A percentile compares a stretch with the other conserved stretches of the same genome.
phyloP scores from a whole-genome alignment of 169 alveolate species.

The Eimeria mitis region DNA sequence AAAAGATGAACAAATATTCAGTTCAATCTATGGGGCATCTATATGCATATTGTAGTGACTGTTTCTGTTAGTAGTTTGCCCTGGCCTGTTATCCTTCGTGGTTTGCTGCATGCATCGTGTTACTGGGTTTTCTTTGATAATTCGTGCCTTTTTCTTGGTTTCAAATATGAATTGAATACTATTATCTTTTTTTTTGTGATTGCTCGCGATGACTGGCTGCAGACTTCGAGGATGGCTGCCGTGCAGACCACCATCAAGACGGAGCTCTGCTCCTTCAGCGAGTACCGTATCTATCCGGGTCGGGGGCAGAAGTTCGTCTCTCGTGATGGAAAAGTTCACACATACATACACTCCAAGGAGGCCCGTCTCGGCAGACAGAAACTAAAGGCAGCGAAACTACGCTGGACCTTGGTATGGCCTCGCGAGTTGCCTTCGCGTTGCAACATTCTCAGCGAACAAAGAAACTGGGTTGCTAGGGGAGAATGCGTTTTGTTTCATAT shows the following conservation, averaged over 20 bases:
- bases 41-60: no score
- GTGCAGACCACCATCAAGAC: conserved; percentile 93
- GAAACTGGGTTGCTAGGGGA: neutral
- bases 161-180: neutral
- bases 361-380: conserved; percentile 96
- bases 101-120: no score
- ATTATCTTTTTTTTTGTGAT: neutral
- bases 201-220: neutral
- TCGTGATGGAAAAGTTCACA: conserved; percentile 97
- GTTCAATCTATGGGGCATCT: no score
- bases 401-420: conserved; percentile 97
- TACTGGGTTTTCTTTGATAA: no score
- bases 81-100: no score
- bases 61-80: neutral
- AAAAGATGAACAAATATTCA: no score
- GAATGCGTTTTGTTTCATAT: no score
- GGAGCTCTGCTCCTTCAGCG: conserved; percentile 98
- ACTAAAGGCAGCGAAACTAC: conserved; percentile 97
- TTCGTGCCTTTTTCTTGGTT: neutral
- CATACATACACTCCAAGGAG: conserved; percentile 94
- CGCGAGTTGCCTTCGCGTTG: no score
- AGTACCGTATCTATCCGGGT: conserved; percentile 99
- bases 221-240: conserved; percentile 71
- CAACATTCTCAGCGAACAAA: neutral
- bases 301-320: conserved; percentile 98